phyloP scores from a whole-genome alignment of 192 early-diverging fungal species.

The Fimicolochytrium jonesii region DNA sequence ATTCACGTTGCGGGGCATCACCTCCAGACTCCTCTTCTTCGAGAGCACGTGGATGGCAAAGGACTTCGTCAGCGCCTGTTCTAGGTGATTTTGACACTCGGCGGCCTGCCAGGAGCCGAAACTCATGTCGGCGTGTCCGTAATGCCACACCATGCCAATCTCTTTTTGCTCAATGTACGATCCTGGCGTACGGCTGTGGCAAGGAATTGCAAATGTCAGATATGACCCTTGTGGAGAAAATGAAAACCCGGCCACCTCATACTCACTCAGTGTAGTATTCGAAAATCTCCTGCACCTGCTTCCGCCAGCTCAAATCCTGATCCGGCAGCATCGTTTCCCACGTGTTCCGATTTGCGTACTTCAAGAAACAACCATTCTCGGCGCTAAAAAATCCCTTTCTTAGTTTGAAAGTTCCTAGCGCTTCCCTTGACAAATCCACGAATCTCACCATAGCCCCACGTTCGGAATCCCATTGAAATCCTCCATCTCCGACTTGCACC shows the following conservation, averaged over 20 bases:
- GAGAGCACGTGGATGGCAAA: constrained; percentile 68
- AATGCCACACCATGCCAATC: constrained; percentile 70
- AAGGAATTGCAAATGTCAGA: too few relatives aligned
- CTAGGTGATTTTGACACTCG: constrained; percentile 82
- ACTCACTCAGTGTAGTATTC: constrained; percentile 72
- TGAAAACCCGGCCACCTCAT: not conserved
- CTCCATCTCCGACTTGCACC: constrained; percentile 30
- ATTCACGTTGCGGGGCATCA: constrained; percentile 66
- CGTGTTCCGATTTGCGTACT: constrained; percentile 45
- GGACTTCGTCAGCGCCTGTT: constrained; percentile 58
- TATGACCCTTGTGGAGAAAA: too few relatives aligned
- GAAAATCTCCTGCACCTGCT: constrained; percentile 71
- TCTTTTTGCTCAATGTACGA: constrained; percentile 74
- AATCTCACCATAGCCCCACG: constrained; percentile 39
- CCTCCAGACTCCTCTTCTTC: constrained; percentile 66
- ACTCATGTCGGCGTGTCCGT: constrained; percentile 50
- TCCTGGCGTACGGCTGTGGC: constrained; percentile 63
- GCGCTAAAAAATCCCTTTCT: constrained; percentile 58
- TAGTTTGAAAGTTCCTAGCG: too few relatives aligned
- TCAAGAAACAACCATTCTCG: constrained; percentile 72
- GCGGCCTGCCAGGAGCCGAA: constrained; percentile 76
- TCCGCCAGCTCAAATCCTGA: constrained; percentile 62
- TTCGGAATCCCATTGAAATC: constrained; percentile 37
- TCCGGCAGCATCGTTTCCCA: constrained; percentile 61
- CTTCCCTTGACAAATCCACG: not conserved